These are phyloP conservation scores for Thalassiosira allenii DNA, from an alignment of 352 stramenopile species.

Conservation along the genomic window DNA sequence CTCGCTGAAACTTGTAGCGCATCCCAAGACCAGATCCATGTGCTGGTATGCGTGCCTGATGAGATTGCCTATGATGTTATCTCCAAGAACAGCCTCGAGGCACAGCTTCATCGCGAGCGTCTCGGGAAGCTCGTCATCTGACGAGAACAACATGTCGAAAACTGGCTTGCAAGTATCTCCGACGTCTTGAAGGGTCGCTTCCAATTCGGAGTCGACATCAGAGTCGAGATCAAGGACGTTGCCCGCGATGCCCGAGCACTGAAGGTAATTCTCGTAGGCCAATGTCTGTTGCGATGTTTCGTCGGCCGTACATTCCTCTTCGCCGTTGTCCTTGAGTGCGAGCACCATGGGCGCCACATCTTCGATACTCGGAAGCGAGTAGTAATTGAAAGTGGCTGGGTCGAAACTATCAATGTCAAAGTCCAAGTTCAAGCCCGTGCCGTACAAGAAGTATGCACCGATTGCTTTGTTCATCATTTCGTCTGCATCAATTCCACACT, in stretches of 20 bases:
- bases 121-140: slow-evolving; percentile 1
- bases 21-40: slow-evolving; percentile 20
- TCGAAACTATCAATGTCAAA: too few relatives aligned
- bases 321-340: slow-evolving; percentile 27
- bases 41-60: slow-evolving; percentile 26
- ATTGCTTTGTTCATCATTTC: background rate
- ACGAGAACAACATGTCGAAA: background rate
- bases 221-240: too few relatives aligned
- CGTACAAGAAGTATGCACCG: background rate
- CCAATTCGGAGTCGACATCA: background rate
- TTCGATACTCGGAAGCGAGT: background rate
- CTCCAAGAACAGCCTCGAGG: slow-evolving; percentile 3
- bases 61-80: slow-evolving; percentile 18
- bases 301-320: slow-evolving; percentile 7
- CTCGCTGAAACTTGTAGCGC: background rate
- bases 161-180: slow-evolving; percentile 14
- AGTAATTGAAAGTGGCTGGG: too few relatives aligned
- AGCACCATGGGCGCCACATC: background rate
- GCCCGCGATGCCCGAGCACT: slow-evolving; percentile 18
- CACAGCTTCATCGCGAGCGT: background rate
- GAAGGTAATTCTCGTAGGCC: background rate
- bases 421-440: too few relatives aligned
- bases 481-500: background rate
- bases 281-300: background rate
- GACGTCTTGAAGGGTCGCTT: background rate